These are phyloP conservation scores for Scheffersomyces cryptocercus DNA, from an alignment of 1,139 yeast genomes.

Conservation along the genomic window DNA sequence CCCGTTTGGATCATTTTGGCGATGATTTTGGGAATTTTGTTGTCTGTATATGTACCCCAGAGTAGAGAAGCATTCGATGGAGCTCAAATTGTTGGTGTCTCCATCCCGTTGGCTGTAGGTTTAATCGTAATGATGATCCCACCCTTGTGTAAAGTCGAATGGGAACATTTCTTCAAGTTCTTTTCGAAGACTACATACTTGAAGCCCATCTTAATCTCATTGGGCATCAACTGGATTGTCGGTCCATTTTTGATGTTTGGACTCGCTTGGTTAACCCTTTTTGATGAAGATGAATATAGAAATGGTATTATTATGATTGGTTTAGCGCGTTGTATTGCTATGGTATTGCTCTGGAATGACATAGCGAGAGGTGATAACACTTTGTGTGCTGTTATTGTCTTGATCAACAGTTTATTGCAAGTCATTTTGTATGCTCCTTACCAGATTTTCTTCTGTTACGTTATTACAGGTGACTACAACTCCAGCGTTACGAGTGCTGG, in stretches of 20 bases:
- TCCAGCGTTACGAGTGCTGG: slow-evolving; percentile 9
- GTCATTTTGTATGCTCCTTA: slow-evolving; percentile 57
- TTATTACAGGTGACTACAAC: slow-evolving; percentile 29
- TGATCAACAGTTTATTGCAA: slow-evolving; percentile 54
- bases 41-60: slow-evolving; percentile 34
- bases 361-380: slow-evolving; percentile 54
- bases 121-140: slow-evolving; percentile 61
- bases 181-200: slow-evolving; percentile 22
- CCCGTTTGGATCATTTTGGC: slow-evolving; percentile 29
- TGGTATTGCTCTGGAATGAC: slow-evolving; percentile 65
- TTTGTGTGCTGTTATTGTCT: slow-evolving; percentile 54
- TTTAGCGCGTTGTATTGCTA: slow-evolving; percentile 62
- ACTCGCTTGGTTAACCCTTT: slow-evolving; percentile 55
- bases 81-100: slow-evolving; percentile 27
- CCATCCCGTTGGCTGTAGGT: slow-evolving; percentile 54
- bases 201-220: slow-evolving; percentile 38
- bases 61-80: slow-evolving; percentile 31
- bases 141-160: slow-evolving; percentile 54
- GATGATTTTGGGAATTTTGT: slow-evolving; percentile 29
- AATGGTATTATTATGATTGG: slow-evolving; percentile 62
- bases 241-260: slow-evolving; percentile 62
- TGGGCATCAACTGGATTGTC: slow-evolving; percentile 55
- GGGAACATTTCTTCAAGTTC: slow-evolving; percentile 35
- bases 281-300: slow-evolving; percentile 50
- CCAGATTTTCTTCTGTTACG: slow-evolving; percentile 48